Base-by-base conservation (phyloP, 208 protist species). In the Leishmania lainsoni region DNA sequence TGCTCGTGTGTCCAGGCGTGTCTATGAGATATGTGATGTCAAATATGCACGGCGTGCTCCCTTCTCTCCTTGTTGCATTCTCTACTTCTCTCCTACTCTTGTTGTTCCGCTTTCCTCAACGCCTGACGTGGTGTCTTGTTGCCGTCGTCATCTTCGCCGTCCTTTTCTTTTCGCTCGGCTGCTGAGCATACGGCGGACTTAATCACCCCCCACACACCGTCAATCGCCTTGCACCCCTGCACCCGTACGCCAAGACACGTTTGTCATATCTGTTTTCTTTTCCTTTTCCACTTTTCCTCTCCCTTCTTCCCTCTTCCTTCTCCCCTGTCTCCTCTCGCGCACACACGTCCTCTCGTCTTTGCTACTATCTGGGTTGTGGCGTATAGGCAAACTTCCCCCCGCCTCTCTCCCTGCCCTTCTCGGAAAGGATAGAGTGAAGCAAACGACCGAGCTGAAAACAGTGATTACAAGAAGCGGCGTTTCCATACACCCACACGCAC, bases 21-120 rank as follows among this genome's bases (percentile, higher is more conserved):
- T 68, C 29, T 68, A 39, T 26, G 29, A 29, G 9, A 29, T 68
- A 29, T 68, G 61, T 29, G 26, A 68, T 68, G 29, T 20, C 29
- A 12, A 68, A 10, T 39, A 29, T 16, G 29, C 29, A 68, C 61
- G 17, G 12, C 8, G 29, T 42, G 42, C 42, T 39, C 29, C 61
- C 29, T 14, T 9, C 29, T 32, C 29, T 68, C 29, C 29, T 22
- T 29, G 61, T 10, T 14, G 61, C 71, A 8, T 49, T 81, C 59
- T 65, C 58, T 75, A 59, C 39, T 74, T 84, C 26, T 78, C 63
- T 74, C 35, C 49, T n/a, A 61, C 81, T 75, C 81, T 59, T 56
- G 12, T 58, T 76, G 12, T 77, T 80, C 29, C 29, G 61, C 29
- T 29, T 68, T 29, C 29, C 29, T 26, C 61, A 9, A 39, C 9